Base-by-base conservation (phyloP, 1,284 basidiomycete genomes). In the Ceratobasidium sp. region DNA sequence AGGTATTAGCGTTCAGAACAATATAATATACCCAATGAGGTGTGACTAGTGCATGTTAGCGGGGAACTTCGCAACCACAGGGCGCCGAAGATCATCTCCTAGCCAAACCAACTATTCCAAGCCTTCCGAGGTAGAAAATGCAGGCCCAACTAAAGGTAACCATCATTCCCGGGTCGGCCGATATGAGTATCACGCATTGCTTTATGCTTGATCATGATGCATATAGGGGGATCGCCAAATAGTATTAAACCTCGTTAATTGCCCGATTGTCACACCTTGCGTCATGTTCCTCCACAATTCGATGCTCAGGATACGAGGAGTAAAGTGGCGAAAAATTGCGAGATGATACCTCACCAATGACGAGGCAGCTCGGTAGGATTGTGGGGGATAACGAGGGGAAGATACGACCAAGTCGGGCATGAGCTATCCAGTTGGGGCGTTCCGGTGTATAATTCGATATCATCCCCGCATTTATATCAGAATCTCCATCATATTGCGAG, bases 171-270 rank as follows among this genome's bases (percentile, higher is more conserved):
- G 34, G 27, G 32, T 31, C 25, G 8, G 27, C 13, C 52, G 52
- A 35, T 49, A 35, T 13, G 22, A 27, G 8, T 43, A 13, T 29
- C 2, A 13, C 8, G 22, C 12, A 22, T 64, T 50, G 22, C 32
- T 40, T 35, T 43, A 42, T 17, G 32, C 38, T 45, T 38, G 47
- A 31, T 25, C 43, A 34, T 64, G 45, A 40, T 65, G 31, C 27
- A 49, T 50, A 53, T 50, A 65, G 62, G 62, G 50, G 62, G 62
- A 65, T 65, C 62, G 45, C 50, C 49, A 29, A 25, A 32, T 38
- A 42, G 12, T 49, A 53, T 54, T 54, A 35, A n/a, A 29, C 3
- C 50, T 40, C 50, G n/a, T 50, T 47, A 29, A 42, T 32, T 20
- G 49, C 17, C 15, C 29, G 62, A 65, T 54, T 2, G 13, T 65